phyloP scores from a whole-genome alignment of 164 flowering plant genomes.

The Paratinospora sagittata region DNA sequence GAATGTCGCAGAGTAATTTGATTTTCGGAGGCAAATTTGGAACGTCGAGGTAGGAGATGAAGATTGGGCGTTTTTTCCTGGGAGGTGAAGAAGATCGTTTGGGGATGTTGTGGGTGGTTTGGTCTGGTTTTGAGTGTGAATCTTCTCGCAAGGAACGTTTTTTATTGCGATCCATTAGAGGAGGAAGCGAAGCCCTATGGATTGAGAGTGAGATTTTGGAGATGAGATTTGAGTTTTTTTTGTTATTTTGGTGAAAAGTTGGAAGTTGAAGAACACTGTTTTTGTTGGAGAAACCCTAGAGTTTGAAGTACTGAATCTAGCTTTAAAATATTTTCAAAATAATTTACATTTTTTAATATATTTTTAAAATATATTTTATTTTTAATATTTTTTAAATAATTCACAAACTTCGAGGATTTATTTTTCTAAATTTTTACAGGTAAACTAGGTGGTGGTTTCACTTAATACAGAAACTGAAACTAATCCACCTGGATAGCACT shows the following conservation, averaged over 20 bases:
- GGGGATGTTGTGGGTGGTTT: no score
- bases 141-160: neutral
- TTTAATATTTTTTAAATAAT: no score
- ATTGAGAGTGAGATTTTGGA: neutral
- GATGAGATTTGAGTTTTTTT: neutral
- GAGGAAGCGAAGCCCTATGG: neutral
- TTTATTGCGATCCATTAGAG: neutral
- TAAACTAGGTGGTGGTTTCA: no score
- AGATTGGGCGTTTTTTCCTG: slow-evolving; percentile 26
- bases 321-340: no score
- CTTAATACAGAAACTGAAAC: no score
- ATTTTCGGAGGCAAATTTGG: slow-evolving; percentile 45
- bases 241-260: neutral
- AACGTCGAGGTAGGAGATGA: slow-evolving; percentile 39
- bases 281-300: neutral
- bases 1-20: slow-evolving; percentile 52
- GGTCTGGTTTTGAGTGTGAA: no score
- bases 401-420: no score
- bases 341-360: no score
- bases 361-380: no score
- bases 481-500: no score
- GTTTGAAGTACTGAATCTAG: no score
- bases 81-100: neutral
- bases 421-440: no score
- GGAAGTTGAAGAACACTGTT: neutral